Evolutionary conservation across 495 filamentous ascomycete species (phyloP).

Genomic region (Beverwykella pulmonaria): DNA sequence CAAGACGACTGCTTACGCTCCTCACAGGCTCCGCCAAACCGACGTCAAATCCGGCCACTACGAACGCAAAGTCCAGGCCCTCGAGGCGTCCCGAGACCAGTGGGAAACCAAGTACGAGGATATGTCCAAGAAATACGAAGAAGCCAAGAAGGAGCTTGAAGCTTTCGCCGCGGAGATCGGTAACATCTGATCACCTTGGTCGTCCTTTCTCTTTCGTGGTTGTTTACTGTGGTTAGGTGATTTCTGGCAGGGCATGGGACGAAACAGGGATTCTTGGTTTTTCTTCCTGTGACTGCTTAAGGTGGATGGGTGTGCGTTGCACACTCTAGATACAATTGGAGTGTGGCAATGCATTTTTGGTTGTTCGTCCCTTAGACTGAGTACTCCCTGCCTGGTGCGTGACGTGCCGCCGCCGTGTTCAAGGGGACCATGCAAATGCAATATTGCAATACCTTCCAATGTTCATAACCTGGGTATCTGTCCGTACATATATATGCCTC

Average conservation of each 20-base stretch:
- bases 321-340: conserved; percentile 20
- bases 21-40: conserved; percentile 85
- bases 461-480: conserved; percentile 4
- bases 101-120: conserved; percentile 98
- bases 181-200: conserved; percentile 69
- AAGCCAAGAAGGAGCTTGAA: conserved; percentile 87
- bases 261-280: neutral
- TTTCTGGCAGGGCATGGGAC: neutral
- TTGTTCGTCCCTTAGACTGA: conserved; percentile 1
- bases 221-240: conserved; percentile 10
- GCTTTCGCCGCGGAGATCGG: conserved; percentile 85
- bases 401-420: neutral
- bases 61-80: conserved; percentile 97
- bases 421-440: neutral
- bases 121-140: conserved; percentile 81
- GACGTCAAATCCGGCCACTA: conserved; percentile 99
- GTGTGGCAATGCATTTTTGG: conserved; percentile 24
- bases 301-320: neutral
- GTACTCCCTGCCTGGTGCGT: neutral
- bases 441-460: neutral
- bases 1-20: conserved; percentile 15
- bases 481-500: neutral
- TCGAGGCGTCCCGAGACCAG: conserved; percentile 82
- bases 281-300: conserved; percentile 3
- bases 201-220: conserved; percentile 6